A percentile compares a stretch with the other conserved stretches of the same genome.
Evolutionary conservation across 129 eudicot species (phyloP).

Genomic region (Lonicera japonica): DNA sequence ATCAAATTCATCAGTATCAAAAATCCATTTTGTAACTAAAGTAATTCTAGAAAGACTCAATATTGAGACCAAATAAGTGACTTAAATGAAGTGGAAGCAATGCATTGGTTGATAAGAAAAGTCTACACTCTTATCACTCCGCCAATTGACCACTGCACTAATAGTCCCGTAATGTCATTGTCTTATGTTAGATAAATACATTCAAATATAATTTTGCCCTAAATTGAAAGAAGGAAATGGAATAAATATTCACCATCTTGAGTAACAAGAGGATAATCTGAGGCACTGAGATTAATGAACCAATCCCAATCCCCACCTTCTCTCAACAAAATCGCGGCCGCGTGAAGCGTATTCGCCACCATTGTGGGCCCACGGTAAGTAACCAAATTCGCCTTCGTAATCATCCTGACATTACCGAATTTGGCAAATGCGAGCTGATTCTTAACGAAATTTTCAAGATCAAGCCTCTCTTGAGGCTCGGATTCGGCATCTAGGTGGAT

Average conservation of each 20-base stretch:
- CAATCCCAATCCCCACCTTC: constrained; percentile 20
- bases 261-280: constrained; percentile 31
- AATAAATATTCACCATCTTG: constrained; percentile 16
- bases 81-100: too few species aligned
- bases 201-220: neutral
- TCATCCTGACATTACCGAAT: constrained; percentile 73
- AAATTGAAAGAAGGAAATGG: neutral
- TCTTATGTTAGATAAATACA: too few species aligned
- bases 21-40: too few species aligned
- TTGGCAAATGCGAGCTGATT: constrained; percentile 32
- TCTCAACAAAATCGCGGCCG: constrained; percentile 16
- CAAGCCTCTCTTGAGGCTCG: constrained; percentile 51
- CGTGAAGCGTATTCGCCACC: constrained; percentile 62
- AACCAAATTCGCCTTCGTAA: constrained; percentile 72
- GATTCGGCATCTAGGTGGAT: constrained; percentile 79
- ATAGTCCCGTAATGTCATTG: too few species aligned
- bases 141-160: too few species aligned
- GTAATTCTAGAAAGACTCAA: too few species aligned
- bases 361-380: constrained; percentile 91
- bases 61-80: too few species aligned
- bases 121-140: too few species aligned
- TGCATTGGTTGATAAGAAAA: too few species aligned
- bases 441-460: constrained; percentile 38
- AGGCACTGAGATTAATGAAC: constrained; percentile 23
- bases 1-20: too few species aligned